phyloP scores from a whole-genome alignment of 495 filamentous ascomycete genomes.

The Penicillium dipodomyicola region DNA sequence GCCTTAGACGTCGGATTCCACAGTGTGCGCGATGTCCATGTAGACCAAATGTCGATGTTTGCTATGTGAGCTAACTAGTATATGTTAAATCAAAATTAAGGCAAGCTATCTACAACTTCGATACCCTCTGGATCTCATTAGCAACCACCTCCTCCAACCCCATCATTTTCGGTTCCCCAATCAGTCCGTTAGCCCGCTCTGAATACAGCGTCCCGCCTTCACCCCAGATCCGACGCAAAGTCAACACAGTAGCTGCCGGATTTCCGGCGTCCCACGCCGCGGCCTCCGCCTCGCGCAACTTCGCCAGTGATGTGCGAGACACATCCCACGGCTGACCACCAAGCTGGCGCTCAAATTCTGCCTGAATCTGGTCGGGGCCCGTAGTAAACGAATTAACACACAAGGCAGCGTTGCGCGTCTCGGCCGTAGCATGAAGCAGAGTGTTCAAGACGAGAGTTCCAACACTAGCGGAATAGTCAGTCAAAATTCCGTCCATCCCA shows the following conservation, averaged over 20 bases:
- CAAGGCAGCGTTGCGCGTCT: slow-evolving; percentile 53
- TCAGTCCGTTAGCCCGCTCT: slow-evolving; percentile 59
- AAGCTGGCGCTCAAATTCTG: slow-evolving; percentile 65
- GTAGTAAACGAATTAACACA: slow-evolving; percentile 70
- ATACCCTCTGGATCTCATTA: slow-evolving; percentile 27
- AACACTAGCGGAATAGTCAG: slow-evolving; percentile 46
- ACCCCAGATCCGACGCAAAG: slow-evolving; percentile 66
- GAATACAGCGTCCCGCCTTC: slow-evolving; percentile 70
- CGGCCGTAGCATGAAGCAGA: slow-evolving; percentile 50
- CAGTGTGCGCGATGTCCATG: neutral
- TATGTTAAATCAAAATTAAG: neutral
- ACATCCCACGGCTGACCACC: slow-evolving; percentile 51
- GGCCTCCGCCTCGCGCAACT: slow-evolving; percentile 52
- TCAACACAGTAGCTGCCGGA: slow-evolving; percentile 54
- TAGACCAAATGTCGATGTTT: neutral
- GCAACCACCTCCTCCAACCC: slow-evolving; percentile 43
- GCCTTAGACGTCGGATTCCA: slow-evolving; percentile 7
- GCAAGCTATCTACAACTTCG: slow-evolving; percentile 12
- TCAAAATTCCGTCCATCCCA: neutral
- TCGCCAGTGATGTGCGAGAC: slow-evolving; percentile 49
- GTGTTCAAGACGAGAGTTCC: slow-evolving; percentile 62
- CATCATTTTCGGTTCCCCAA: slow-evolving; percentile 49
- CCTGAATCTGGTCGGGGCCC: slow-evolving; percentile 58
- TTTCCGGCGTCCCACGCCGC: slow-evolving; percentile 53
- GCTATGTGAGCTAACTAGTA: neutral